These are phyloP conservation scores for Microbotryum intermedium DNA, from an alignment of 1,284 basidiomycete species.

Conservation along the genomic window DNA sequence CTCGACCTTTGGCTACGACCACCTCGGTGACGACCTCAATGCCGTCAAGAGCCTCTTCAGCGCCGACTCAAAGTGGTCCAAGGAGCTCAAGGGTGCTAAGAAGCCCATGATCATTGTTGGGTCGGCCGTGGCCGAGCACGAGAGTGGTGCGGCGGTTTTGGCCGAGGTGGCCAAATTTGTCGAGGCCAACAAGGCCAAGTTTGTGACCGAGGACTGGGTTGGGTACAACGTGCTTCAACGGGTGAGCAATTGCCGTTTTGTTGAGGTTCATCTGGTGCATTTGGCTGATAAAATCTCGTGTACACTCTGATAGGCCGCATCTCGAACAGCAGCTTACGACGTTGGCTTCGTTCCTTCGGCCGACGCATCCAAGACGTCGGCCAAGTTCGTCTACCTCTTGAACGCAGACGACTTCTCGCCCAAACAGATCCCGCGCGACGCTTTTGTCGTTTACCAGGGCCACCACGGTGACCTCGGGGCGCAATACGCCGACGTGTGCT, in stretches of 20 bases:
- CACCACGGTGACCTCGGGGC: slow-evolving; percentile 97
- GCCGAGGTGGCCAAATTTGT: slow-evolving; percentile 73
- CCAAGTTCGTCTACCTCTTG: slow-evolving; percentile 95
- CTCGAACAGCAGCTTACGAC: slow-evolving; percentile 90
- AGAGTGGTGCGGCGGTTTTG: slow-evolving; percentile 73
- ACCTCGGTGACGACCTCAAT: slow-evolving; percentile 71
- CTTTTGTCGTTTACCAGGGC: slow-evolving; percentile 98
- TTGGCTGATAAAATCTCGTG: background rate
- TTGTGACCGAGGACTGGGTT: slow-evolving; percentile 88
- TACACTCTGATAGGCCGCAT: slow-evolving; percentile 54
- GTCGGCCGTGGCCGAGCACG: slow-evolving; percentile 74
- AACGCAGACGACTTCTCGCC: slow-evolving; percentile 93
- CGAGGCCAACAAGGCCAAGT: slow-evolving; percentile 61
- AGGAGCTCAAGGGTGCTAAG: slow-evolving; percentile 84
- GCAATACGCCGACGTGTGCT: slow-evolving; percentile 88
- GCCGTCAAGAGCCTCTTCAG: slow-evolving; percentile 67
- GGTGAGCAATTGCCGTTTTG: no score
- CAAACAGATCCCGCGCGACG: slow-evolving; percentile 79
- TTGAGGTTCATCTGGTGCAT: background rate
- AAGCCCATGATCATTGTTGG: slow-evolving; percentile 91
- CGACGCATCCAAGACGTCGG: slow-evolving; percentile 61
- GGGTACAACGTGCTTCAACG: slow-evolving; percentile 90
- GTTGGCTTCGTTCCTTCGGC: slow-evolving; percentile 82
- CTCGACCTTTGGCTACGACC: slow-evolving; percentile 86
- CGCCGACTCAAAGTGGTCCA: slow-evolving; percentile 52